A percentile compares a stretch with the other conserved stretches of the same genome.
phyloP scores from a whole-genome alignment of 2,329 filamentous ascomycete genomes.

The Aspergillus brasiliensis region DNA sequence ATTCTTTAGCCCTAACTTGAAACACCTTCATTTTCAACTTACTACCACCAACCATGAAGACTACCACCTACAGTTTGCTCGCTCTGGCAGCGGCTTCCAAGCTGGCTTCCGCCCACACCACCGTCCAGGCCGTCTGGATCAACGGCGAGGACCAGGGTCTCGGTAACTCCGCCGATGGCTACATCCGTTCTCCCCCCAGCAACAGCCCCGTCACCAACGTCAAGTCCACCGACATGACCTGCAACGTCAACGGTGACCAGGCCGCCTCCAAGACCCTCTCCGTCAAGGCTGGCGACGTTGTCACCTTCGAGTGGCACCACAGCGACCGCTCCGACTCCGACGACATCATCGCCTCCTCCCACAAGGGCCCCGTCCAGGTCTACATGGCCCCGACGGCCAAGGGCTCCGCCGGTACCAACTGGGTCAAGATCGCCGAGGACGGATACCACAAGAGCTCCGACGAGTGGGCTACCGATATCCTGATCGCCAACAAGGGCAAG shows the following conservation, averaged over 20 bases:
- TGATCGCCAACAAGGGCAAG: slow-evolving; percentile 25
- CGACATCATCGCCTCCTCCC: slow-evolving; percentile 27
- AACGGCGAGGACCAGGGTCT: slow-evolving; percentile 25
- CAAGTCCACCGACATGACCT: slow-evolving; percentile 25
- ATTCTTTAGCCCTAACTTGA: slow-evolving; percentile 7
- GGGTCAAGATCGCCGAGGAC: slow-evolving; percentile 28
- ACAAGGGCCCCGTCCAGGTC: slow-evolving; percentile 22
- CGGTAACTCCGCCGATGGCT: slow-evolving; percentile 21
- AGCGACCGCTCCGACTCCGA: slow-evolving; percentile 17
- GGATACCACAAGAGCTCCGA: slow-evolving; percentile 20
- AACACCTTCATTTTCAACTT: slow-evolving; percentile 11
- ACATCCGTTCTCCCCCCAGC: slow-evolving; percentile 25
- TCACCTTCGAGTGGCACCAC: slow-evolving; percentile 30
- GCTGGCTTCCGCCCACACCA: slow-evolving; percentile 23
- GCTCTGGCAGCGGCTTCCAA: slow-evolving; percentile 28
- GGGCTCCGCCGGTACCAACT: slow-evolving; percentile 21
- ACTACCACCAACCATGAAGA: slow-evolving; percentile 21
- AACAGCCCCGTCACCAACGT: slow-evolving; percentile 26
- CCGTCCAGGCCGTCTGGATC: slow-evolving; percentile 26
- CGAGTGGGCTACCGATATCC: slow-evolving; percentile 21
- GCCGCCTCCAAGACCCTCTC: slow-evolving; percentile 21
- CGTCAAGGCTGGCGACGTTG: slow-evolving; percentile 24
- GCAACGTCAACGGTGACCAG: slow-evolving; percentile 23
- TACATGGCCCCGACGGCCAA: slow-evolving; percentile 25
- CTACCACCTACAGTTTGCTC: slow-evolving; percentile 22